phyloP scores from a whole-genome alignment of 164 flowering plant species.

The Aristolochia fimbriata region DNA sequence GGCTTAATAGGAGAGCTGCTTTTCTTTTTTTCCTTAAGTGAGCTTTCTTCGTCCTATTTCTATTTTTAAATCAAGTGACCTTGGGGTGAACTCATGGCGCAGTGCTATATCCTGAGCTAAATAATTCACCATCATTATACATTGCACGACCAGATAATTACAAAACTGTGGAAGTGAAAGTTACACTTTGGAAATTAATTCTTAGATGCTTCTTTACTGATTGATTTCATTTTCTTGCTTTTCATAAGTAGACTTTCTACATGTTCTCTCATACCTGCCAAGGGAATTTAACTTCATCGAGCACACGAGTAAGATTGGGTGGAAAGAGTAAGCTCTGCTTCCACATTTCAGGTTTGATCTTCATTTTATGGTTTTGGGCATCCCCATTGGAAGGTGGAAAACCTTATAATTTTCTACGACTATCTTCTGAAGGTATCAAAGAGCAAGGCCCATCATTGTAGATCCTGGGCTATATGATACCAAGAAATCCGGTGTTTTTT shows the following conservation, averaged over 20 bases:
- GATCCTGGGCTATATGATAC: conserved; percentile 80
- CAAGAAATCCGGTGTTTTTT: conserved; percentile 70
- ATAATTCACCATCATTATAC: no score
- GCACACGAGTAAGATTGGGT: conserved; percentile 72
- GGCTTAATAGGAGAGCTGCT: no score
- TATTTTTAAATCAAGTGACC: no score
- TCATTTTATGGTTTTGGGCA: not conserved
- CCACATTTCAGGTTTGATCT: conserved; percentile 2
- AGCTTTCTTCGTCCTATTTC: no score
- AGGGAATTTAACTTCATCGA: conserved; percentile 83
- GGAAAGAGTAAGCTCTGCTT: conserved; percentile 78
- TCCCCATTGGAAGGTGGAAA: conserved; percentile 1
- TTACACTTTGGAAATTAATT: no score
- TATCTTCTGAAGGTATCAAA: conserved; percentile 37
- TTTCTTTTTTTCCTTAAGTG: no score
- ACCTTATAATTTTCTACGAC: not conserved
- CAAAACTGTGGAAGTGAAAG: not conserved
- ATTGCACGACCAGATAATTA: not conserved
- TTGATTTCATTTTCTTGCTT: not conserved
- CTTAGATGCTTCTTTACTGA: no score
- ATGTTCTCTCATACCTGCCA: conserved; percentile 75
- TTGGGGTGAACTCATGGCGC: no score
- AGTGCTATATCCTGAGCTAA: no score
- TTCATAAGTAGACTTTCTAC: conserved; percentile 58
- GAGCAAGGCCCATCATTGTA: conserved; percentile 72